A percentile compares a stretch with the other conserved stretches of the same genome.
Evolutionary conservation across 345 rosid genomes (phyloP).

Genomic region (Eucalyptus polyanthemos): DNA sequence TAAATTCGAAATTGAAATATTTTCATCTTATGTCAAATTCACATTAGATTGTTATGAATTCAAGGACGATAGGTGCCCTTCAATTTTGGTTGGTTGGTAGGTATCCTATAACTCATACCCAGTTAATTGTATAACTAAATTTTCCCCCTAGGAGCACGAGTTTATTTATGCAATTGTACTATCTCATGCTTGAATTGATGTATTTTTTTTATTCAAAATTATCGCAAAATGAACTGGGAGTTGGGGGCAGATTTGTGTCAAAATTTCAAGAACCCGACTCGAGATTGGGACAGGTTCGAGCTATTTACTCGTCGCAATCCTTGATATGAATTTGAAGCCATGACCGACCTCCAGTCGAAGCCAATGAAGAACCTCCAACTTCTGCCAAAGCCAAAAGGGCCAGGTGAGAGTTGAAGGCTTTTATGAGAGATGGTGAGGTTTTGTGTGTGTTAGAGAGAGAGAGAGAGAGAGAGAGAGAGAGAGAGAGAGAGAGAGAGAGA

Average conservation of each 20-base stretch:
- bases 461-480: background rate
- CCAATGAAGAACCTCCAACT: background rate
- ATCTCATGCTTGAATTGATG: background rate
- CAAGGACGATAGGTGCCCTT: background rate
- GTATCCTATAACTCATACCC: background rate
- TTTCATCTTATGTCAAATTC: no score
- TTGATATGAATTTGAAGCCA: background rate
- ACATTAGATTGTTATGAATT: no score
- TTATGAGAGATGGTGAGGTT: slow-evolving; percentile 29
- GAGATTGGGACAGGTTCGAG: background rate
- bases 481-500: background rate
- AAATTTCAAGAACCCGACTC: background rate
- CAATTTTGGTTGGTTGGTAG: background rate
- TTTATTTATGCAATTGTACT: background rate
- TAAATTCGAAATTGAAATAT: background rate
- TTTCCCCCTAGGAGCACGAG: background rate
- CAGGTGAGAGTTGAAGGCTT: background rate
- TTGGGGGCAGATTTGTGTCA: background rate
- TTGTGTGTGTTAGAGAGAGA: background rate
- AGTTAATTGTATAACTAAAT: background rate
- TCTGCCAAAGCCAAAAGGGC: background rate
- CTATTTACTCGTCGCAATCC: background rate
- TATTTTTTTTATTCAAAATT: background rate
- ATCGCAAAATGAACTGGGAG: background rate
- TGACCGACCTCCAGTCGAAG: background rate